These are phyloP conservation scores for Ophiostoma himal-ulmi DNA, from an alignment of 2,329 filamentous ascomycete species.

Conservation along the genomic window DNA sequence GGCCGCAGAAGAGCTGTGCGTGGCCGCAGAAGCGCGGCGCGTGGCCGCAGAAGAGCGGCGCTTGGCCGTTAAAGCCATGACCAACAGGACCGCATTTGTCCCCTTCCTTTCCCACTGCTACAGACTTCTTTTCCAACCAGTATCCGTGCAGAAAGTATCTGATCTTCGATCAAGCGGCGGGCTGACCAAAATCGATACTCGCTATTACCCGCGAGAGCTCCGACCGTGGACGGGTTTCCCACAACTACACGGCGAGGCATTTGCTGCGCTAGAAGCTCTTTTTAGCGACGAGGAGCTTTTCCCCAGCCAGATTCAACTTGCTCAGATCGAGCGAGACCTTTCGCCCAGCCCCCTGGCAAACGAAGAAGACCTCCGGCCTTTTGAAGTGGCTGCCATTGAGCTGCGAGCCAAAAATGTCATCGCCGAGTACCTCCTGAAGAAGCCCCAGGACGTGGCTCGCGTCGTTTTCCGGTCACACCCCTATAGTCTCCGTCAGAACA, in stretches of 20 bases:
- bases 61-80: not conserved
- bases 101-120: not conserved
- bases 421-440: not conserved
- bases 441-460: not conserved
- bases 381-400: not conserved
- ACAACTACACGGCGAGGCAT: not conserved
- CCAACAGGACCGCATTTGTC: not conserved
- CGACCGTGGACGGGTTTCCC: not conserved
- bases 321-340: not conserved
- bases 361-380: not conserved
- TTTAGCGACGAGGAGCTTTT: not conserved
- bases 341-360: not conserved
- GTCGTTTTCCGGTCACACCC: not conserved
- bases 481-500: not conserved
- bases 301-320: not conserved
- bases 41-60: too few species aligned
- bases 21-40: too few species aligned
- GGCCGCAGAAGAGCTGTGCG: too few species aligned
- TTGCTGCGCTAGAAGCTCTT: not conserved
- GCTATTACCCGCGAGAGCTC: not conserved
- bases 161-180: not conserved
- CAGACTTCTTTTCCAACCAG: not conserved
- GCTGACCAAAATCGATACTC: not conserved
- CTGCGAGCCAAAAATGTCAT: not conserved
- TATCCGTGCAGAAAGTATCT: not conserved